These are phyloP conservation scores for Toxoplasma gondii DNA, from an alignment of 169 alveolate genomes.

Conservation along the genomic window DNA sequence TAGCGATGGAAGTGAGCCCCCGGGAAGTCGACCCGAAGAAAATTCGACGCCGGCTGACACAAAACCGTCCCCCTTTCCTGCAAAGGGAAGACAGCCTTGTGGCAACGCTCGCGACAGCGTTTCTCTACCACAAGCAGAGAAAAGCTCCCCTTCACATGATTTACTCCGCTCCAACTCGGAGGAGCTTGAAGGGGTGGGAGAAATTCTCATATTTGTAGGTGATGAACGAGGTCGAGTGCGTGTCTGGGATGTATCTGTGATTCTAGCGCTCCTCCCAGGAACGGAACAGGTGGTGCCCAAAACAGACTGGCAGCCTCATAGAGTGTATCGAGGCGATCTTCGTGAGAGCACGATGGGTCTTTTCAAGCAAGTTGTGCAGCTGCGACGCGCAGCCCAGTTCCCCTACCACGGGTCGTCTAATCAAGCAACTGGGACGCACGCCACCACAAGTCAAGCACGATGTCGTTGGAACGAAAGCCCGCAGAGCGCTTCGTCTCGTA, in stretches of 20 bases:
- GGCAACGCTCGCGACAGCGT: background rate
- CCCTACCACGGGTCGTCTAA: background rate
- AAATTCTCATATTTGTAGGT: background rate
- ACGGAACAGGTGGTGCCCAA: background rate
- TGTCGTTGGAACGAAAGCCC: background rate
- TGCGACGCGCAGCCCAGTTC: background rate
- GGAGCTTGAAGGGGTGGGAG: background rate
- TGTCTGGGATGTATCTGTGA: constrained; percentile 4
- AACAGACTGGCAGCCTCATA: constrained; percentile 33
- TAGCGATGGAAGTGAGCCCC: constrained; percentile 17
- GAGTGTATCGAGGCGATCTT: background rate
- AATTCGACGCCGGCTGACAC: background rate
- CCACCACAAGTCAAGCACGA: background rate
- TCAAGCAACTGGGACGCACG: background rate
- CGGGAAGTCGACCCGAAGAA: background rate
- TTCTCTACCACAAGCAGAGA: background rate
- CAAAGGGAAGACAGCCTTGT: background rate
- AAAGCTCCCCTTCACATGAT: background rate
- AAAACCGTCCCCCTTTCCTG: background rate
- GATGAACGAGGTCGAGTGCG: constrained; percentile 32
- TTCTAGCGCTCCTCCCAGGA: background rate
- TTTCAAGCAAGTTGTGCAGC: background rate
- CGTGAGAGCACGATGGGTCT: constrained; percentile 12
- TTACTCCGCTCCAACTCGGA: background rate
- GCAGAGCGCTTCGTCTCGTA: background rate